Evolutionary conservation across 495 filamentous ascomycete species (phyloP), one percentile per base, ranked within the genome.

Genomic region (Penicillium parvum): DNA sequence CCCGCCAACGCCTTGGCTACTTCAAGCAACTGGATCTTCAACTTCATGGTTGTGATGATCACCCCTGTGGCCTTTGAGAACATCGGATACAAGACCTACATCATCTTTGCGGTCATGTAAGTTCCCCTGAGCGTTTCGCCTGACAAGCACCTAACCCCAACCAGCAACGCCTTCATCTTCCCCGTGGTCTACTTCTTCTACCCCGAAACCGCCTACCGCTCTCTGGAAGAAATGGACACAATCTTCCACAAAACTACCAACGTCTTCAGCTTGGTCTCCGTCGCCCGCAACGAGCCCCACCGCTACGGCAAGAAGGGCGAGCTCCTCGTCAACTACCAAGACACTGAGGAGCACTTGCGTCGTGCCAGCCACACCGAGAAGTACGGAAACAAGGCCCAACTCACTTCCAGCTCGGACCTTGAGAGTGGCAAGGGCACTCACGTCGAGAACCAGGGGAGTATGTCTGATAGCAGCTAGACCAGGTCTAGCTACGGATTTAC

Each of bases 61-160:
- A 84, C 84, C 0, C 85, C 86, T 0, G 69, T 85, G 0, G 72
- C 80, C 0, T 88, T 88, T 58, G 58, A 78, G 39, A 77, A 68
- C 30, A 88, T 88, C 50, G 60, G 63, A 10, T 88, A 84, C 57
- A 66, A 76, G 60, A 88, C 84, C 3, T 90, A 89, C 55, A 81
- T 87, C 53, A 85, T 88, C 55, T 89, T 89, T 53, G 86, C 85
- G 10, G 81, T 81, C 44, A 84, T 85, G 71, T 74, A 63, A 60
- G 72, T 55, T 12, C 20, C 15, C 43, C n/a, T 5, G 29, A 35
- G 22, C 32, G 34, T 15, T 46, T 33, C 22, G 21, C 38, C 36
- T 36, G 25, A 40, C 12, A 7, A 45, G 34, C 55, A 27, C 52
- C n/a, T n/a, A n/a, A n/a, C n/a, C n/a, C n/a, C n/a, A n/a, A 4